A percentile compares a stretch with the other conserved stretches of the same genome.
Evolutionary conservation across 1,139 yeast species (phyloP).

Genomic region (Starmera stellimalicola): DNA sequence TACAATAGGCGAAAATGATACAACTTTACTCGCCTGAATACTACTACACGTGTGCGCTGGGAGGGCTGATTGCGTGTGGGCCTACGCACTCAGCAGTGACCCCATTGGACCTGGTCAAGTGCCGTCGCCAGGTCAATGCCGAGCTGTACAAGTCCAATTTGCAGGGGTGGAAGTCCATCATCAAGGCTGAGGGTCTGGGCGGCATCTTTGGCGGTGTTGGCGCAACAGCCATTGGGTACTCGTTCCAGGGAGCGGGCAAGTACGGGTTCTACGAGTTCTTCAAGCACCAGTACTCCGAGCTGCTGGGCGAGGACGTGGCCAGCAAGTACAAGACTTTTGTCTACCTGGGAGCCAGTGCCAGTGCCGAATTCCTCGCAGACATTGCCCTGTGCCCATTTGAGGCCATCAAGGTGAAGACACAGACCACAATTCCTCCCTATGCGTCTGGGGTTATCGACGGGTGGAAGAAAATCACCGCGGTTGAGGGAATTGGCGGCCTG

Average conservation of each 20-base stretch:
- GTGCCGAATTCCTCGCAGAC: slow-evolving; percentile 91
- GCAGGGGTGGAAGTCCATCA: slow-evolving; percentile 70
- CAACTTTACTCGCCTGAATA: slow-evolving; percentile 60
- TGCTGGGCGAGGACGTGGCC: slow-evolving; percentile 58
- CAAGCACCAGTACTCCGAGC: slow-evolving; percentile 64
- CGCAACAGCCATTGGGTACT: slow-evolving; percentile 85
- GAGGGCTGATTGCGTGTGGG: slow-evolving; percentile 88
- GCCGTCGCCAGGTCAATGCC: slow-evolving; percentile 82
- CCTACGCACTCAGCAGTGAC: slow-evolving; percentile 92
- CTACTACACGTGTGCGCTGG: slow-evolving; percentile 76
- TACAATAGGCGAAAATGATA: too few relatives aligned
- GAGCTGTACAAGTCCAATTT: slow-evolving; percentile 60
- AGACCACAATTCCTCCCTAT: slow-evolving; percentile 82
- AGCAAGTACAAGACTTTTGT: slow-evolving; percentile 62
- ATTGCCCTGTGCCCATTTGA: slow-evolving; percentile 85
- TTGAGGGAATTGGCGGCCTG: slow-evolving; percentile 63
- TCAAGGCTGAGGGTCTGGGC: slow-evolving; percentile 60
- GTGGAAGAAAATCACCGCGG: slow-evolving; percentile 51
- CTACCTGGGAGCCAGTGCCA: slow-evolving; percentile 77
- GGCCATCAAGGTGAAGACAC: slow-evolving; percentile 87
- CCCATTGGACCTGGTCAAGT: slow-evolving; percentile 86
- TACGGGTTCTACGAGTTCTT: slow-evolving; percentile 90
- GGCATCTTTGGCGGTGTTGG: slow-evolving; percentile 82
- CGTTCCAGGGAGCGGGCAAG: slow-evolving; percentile 93
- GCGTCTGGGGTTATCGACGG: slow-evolving; percentile 59